Evolutionary conservation across 2,329 filamentous ascomycete species (phyloP).

Genomic region (Cladophialophora bantiana): DNA sequence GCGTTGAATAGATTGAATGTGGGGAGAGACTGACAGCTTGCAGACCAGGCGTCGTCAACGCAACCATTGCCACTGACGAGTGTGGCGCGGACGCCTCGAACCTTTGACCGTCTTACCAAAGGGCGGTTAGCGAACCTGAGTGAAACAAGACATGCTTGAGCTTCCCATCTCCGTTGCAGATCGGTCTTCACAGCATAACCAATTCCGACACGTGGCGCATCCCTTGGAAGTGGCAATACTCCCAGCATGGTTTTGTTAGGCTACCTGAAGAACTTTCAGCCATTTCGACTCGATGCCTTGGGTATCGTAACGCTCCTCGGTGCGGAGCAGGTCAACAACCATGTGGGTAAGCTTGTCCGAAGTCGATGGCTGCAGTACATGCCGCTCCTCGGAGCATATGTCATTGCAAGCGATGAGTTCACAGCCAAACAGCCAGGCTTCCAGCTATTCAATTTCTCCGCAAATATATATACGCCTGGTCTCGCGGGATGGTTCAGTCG

Average conservation of each 20-base stretch:
- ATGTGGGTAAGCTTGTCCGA: constrained; percentile 18
- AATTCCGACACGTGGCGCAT: neutral
- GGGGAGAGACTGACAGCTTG: neutral
- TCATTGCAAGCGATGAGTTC: constrained; percentile 19
- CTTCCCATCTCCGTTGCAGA: neutral
- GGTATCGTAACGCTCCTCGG: constrained; percentile 26
- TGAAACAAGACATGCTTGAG: neutral
- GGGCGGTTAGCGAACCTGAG: neutral
- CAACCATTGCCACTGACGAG: neutral
- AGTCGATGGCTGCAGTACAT: constrained; percentile 15
- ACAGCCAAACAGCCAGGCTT: constrained; percentile 5
- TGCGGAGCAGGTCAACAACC: constrained; percentile 18
- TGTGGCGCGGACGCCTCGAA: neutral
- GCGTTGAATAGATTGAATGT: neutral
- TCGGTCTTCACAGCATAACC: neutral
- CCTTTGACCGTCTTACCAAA: neutral
- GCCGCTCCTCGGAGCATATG: constrained; percentile 22
- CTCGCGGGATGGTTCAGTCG: constrained; percentile 22
- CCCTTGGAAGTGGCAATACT: neutral
- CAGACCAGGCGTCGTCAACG: too few relatives aligned
- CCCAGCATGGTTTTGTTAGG: neutral
- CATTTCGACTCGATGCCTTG: constrained; percentile 27
- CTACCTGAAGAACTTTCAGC: neutral
- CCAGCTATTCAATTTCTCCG: constrained; percentile 22
- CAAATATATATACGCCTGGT: constrained; percentile 12